Evolutionary conservation across 2,329 filamentous ascomycete genomes (phyloP), one percentile per base, ranked within the genome.

Genomic region (Septoria linicola): DNA sequence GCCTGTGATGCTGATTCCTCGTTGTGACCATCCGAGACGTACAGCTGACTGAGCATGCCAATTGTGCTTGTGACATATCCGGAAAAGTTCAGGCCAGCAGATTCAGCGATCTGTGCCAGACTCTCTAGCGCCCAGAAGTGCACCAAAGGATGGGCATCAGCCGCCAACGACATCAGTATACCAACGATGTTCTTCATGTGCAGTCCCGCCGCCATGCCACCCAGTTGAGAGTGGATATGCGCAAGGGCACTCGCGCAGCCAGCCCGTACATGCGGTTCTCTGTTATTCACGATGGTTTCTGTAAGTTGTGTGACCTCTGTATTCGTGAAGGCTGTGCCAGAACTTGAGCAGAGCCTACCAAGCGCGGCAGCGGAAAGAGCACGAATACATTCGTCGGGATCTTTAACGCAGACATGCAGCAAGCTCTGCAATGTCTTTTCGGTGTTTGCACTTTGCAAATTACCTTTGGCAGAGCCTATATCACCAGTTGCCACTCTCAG

Each of bases 151-250:
- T 99, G 93, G 16, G 92, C 89, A 65, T 99, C 93, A 61, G 91
- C 96, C 68, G 90, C 92, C 8, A 99, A 79, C 6, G 93, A 97
- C 87, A 97, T 95, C n/a, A 99, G 75, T 32, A 99, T 95, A 14
- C 92, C 88, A n/a, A 96, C 80, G 42, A 99, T 96, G 1, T 90
- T 96, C 74, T 97, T 97, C 43, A 99, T 78, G 68, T 99, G 93
- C 63, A 93, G 90, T 3, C 91, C 90, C 48, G 93, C 93, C 46
- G 93, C 93, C 91, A 99, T 97, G 50, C 93, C 92, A 51, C 93
- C 95, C 27, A 99, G 88, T 68, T 96, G 90, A 14, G 89, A 88
- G 71, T 99, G 91, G 44, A 99, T 97, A 50, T 87, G 88, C 7
- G 93, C 93, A 23, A 99, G 75, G 10, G 93, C 90, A 76, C 95